Evolutionary conservation across 345 rosid genomes (phyloP), one percentile per base, ranked within the genome.

Genomic region (Kandelia obovata): DNA sequence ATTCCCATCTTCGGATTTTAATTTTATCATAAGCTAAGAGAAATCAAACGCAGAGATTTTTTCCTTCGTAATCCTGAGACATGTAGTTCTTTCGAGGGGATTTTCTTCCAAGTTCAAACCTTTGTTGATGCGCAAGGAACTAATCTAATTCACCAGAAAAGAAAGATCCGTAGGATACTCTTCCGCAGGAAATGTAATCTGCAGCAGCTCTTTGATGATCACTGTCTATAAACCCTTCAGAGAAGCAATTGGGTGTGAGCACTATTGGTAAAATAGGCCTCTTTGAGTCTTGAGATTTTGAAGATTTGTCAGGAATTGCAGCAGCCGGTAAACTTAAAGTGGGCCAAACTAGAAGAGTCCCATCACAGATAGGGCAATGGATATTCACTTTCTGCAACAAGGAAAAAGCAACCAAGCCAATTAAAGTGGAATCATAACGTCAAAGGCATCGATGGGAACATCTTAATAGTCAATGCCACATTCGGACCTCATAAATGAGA

Each of bases 21-120:
- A 39, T 39, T 39, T 39, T 39, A 39, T 39, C 47, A 11, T 39
- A 11, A 2, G 47, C 13, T 39, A 35, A 51, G n/a, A n/a, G 21
- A 7, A 43, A 61, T 17, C 2, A 11, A 55, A n/a, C 21, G 9
- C 13, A 9, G 11, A 39, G 58, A 55, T 23, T 19, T 5, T 51
- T 62, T 68, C 77, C 77, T 6, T 63, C 5, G 39, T 57, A 34
- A 56, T 5, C 34, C 34, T 32, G 73, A 68, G 27, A 58, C 64
- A 68, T 62, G 32, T 56, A 34, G 73, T 57, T 58, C 73, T 43
- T 57, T 68, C 4, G 62, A 65, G 25, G 69, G 73, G 27, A 34
- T 62, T 52, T 67, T 62, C 77, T 68, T 73, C 11, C 55, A 68
- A 46, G 58, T 55, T 28, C 17, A 61, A 26, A 23, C 19, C 46